Evolutionary conservation across 1,284 basidiomycete genomes (phyloP), one percentile per base, ranked within the genome.

Genomic region (Ustilago cynodontis): DNA sequence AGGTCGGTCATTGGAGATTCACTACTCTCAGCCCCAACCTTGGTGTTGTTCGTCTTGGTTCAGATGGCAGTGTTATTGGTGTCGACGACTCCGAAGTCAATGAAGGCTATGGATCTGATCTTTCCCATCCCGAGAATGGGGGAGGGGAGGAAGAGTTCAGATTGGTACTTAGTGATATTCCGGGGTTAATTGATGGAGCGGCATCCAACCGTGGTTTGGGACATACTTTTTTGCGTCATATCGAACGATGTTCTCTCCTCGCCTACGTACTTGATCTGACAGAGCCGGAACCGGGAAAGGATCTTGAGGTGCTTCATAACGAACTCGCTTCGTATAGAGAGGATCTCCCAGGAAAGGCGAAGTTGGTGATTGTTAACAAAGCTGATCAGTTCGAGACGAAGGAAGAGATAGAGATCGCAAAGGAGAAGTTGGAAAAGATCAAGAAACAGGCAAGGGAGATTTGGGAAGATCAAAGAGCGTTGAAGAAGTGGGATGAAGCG

Each of bases 121-220:
- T 39, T 20, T 16, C 20, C n/a, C 49, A 20, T n/a, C n/a, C 35
- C 49, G 28, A 41, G 13, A 16, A 13, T 8, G 31, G n/a, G 2
- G 49, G n/a, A 7, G 88, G 92, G 8, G 90, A 93, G 70, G 92
- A 69, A 14, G 62, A 67, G 18, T 92, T 93, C 84, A 90, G 96
- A 2, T 95, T 98, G 87, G 95, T 93, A 1, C 91, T 99, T 65
- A 93, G 95, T n/a, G 96, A 99, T 87, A 97, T 98, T 83, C 96
- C 97, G 0, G 96, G 96, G 13, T 90, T 99, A 31, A 92, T 98
- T 55, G 90, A 90, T 8, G 89, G 90, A 11, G 94, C 95, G 0
- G 93, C 94, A 1, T 90, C 93, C 76, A 93, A 96, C 85, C 91
- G 94, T 47, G 96, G 96, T 1, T 89, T 99, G 0, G 97, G 97